Evolutionary conservation across 2,329 filamentous ascomycete species (phyloP), one percentile per base, ranked within the genome.

Genomic region (Xylariaceae sp.): DNA sequence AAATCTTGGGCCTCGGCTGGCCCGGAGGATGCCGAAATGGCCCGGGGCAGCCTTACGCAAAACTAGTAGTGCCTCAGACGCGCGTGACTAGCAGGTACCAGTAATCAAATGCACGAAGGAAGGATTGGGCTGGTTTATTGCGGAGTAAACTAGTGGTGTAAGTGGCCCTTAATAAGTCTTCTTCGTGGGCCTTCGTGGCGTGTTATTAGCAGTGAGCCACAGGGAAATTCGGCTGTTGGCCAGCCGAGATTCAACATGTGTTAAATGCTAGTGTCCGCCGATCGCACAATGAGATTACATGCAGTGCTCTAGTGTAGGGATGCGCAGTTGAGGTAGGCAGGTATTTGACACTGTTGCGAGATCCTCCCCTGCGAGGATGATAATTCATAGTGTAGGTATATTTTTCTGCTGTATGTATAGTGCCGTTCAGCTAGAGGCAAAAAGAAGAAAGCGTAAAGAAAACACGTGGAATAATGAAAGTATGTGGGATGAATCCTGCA

Each of bases 1-100:
- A 40, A 40, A 37, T 53, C 19, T 21, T 50, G 44, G 48, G 44
- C 37, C 49, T 62, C 53, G 60, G 53, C 41, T 57, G 23, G 59
- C 47, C 65, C 68, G 68, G 68, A 67, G 63, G 59, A 65, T 64
- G 46, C 68, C 68, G 68, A 69, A 61, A 51, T 41, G 54, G 14
- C 12, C n/a, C 28, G 36, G 37, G 47, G 44, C 56, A 63, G 56
- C 51, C 56, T 56, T 47, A 59, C 40, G 51, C 39, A 33, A 56
- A 47, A 44, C 47, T 41, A 29, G 51, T 29, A 48, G 41, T 53
- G 16, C 31, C 28, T 47, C 24, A 28, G 19, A 41, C n/a, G 6
- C 39, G 53, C 47, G 29, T 51, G 49, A 58, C 53, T 44, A 51
- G 36, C 53, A 16, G 24, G 19, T 46, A 47, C 48, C 19, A 19